Conservation (phyloP, 768 basidiomycete genomes). For the Trametes elegans region DNA sequence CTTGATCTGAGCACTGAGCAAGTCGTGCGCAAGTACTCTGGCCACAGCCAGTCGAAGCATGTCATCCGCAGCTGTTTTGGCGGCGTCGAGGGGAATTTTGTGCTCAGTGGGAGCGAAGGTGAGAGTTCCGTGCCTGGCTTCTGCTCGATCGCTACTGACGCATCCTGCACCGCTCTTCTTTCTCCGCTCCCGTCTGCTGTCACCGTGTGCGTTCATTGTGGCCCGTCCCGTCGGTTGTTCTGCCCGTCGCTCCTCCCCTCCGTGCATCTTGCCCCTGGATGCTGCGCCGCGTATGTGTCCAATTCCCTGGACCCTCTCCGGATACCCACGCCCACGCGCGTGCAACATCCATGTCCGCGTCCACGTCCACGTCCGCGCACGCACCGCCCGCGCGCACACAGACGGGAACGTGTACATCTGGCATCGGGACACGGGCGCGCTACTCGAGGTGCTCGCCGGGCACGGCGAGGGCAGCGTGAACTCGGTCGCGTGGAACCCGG, state of each 20-base stretch:
- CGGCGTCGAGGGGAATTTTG: constrained; percentile 81
- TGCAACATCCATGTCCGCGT: not conserved
- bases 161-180: not conserved
- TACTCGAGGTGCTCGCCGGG: constrained; percentile 86
- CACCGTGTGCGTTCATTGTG: too few relatives aligned
- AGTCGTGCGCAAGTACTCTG: constrained; percentile 77
- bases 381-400: constrained; percentile 29
- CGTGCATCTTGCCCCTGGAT: too few relatives aligned
- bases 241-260: too few relatives aligned
- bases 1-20: constrained; percentile 75
- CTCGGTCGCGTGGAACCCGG: constrained; percentile 94
- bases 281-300: not conserved
- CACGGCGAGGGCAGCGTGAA: constrained; percentile 92
- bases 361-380: not conserved
- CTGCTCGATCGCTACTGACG: not conserved
- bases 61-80: constrained; percentile 95
- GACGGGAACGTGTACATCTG: constrained; percentile 95
- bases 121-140: constrained; percentile 24
- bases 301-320: not conserved
- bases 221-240: too few relatives aligned
- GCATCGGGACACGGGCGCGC: constrained; percentile 81
- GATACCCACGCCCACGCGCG: not conserved
- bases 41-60: constrained; percentile 80
- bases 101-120: constrained; percentile 97
- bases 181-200: not conserved